Evolutionary conservation across 1,284 basidiomycete species (phyloP).

Genomic region (Uromyces viciae-fabae): DNA sequence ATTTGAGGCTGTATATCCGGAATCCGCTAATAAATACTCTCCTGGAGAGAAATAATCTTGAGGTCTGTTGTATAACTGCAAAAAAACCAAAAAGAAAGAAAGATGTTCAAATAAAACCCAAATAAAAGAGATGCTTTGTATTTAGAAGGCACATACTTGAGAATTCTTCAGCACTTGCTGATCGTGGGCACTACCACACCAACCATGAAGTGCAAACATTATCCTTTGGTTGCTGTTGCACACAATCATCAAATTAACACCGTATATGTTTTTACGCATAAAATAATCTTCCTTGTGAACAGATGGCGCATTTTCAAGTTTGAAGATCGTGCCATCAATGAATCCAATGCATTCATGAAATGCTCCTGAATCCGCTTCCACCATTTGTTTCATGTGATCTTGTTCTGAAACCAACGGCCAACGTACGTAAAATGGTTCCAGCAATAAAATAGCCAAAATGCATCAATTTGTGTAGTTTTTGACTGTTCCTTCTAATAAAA

Average conservation of each 20-base stretch:
- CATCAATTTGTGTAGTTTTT: neutral
- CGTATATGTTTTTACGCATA: neutral
- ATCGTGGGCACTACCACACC: neutral
- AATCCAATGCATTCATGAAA: neutral
- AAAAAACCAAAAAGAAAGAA: no score
- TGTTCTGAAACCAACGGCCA: neutral
- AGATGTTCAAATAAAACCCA: no score
- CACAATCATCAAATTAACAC: neutral
- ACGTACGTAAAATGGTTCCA: neutral
- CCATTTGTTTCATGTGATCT: neutral
- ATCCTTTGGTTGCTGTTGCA: neutral
- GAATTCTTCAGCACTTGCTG: no score
- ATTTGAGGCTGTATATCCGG: no score
- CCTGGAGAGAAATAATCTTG: no score
- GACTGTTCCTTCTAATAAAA: neutral
- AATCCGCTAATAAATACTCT: no score
- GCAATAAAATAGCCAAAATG: neutral
- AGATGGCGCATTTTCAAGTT: neutral
- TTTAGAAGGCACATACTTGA: no score
- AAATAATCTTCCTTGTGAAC: neutral
- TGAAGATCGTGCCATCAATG: neutral
- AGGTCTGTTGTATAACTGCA: no score
- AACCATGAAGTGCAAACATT: neutral
- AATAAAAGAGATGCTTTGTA: no score
- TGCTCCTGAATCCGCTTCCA: neutral